Evolutionary conservation across 352 stramenopile genomes (phyloP), one percentile per base, ranked within the genome.

Genomic region (Globisporangium ultimum): DNA sequence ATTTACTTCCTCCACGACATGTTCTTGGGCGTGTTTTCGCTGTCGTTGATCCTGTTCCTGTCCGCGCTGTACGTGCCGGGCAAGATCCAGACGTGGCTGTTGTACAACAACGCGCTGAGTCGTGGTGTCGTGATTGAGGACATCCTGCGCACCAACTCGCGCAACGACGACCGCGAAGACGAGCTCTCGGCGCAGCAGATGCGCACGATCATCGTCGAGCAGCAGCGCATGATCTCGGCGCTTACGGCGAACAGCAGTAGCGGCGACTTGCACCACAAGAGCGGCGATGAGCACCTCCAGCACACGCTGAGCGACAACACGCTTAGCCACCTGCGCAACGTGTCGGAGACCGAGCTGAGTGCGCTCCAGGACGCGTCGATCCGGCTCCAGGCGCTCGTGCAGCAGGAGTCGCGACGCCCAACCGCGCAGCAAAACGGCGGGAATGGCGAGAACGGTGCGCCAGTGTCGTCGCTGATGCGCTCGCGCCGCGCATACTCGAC

Each of bases 101-200:
- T 99, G 2, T 99, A 98, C 77, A 97, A 98, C 76, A 98, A 99
- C 67, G 96, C 96, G 18, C 68, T 99, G 32, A 98, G 90, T 20
- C 82, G 89, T 47, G 96, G 97, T 64, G 95, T 99, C 15, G 96
- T 98, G 36, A 97, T 99, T 24, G 96, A 98, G 61, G 96, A 99
- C 70, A 98, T 99, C 62, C 69, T 99, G 24, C 77, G 81, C 53
- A 65, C 81, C 40, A 91, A 86, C 69, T 87, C 79, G 38, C 70
- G 74, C 56, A 74, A 74, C 41, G 76, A 91, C 53, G 81, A 91
- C 49, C 72, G 71, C 34, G 79, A 91, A 32, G 81, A 91, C 45
- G 81, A 91, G 28, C 52, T 91, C 40, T 87, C 79, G 41, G 58
- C 85, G 28, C 75, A 87, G 55, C 81, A 91, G 58, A 88, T 91